These are phyloP conservation scores for Barnettozyma sucrosica DNA, from an alignment of 805 yeast genomes.

Conservation along the genomic window DNA sequence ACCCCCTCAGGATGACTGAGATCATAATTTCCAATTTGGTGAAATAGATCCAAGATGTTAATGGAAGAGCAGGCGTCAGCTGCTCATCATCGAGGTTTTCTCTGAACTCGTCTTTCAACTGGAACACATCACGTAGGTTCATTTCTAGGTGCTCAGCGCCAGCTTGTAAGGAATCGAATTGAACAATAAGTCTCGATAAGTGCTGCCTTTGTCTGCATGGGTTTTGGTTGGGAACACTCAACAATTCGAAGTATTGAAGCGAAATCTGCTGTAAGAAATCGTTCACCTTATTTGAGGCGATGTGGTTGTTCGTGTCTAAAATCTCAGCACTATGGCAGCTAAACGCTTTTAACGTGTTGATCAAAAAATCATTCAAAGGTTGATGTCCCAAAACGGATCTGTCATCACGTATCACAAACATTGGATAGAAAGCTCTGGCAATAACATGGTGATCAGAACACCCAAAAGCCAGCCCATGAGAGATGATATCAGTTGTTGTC, in stretches of 20 bases:
- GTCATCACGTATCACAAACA: constrained; percentile 59
- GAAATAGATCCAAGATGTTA: constrained; percentile 64
- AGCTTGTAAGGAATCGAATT: constrained; percentile 82
- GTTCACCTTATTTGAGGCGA: constrained; percentile 21
- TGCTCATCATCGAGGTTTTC: constrained; percentile 15
- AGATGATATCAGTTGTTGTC: constrained; percentile 27
- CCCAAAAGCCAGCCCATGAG: constrained; percentile 31
- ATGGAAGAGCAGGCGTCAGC: constrained; percentile 46
- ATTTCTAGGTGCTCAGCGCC: constrained; percentile 61
- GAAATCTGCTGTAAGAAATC: constrained; percentile 42
- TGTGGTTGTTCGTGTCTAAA: constrained; percentile 24
- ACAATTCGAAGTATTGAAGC: constrained; percentile 38
- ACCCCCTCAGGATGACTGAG: constrained; percentile 65
- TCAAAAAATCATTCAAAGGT: constrained; percentile 32
- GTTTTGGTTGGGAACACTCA: constrained; percentile 50
- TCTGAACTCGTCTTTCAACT: constrained; percentile 27
- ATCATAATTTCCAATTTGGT: constrained; percentile 67
- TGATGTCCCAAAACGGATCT: constrained; percentile 49
- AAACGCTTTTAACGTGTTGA: constrained; percentile 39
- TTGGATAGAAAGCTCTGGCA: constrained; percentile 59
- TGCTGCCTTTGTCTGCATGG: constrained; percentile 81
- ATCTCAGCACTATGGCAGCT: constrained; percentile 33
- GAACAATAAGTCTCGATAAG: constrained; percentile 44
- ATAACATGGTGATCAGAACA: constrained; percentile 34
- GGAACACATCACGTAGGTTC: constrained; percentile 30